Evolutionary conservation across 768 basidiomycete species (phyloP).

Genomic region (Collybiopsis luxurians): DNA sequence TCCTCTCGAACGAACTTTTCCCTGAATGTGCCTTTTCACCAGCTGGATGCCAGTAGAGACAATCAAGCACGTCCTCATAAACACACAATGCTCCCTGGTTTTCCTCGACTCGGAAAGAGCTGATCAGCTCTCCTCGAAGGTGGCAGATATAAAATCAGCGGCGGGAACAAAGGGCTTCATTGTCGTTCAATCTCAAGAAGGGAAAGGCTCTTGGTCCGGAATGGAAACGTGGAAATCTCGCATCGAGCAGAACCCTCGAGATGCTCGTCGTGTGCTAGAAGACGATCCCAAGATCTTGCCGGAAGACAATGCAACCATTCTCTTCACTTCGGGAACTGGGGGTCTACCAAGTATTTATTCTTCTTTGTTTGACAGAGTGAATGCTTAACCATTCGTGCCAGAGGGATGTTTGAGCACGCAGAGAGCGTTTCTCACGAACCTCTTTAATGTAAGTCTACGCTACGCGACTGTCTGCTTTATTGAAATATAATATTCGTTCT

Average conservation of each 20-base stretch:
- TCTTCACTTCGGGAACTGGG: constrained; percentile 59
- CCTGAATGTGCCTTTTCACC: constrained; percentile 11
- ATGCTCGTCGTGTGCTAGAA: constrained; percentile 10
- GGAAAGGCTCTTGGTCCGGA: constrained; percentile 35
- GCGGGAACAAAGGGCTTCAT: constrained; percentile 28
- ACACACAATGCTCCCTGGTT: constrained; percentile 52
- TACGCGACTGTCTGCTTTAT: no score
- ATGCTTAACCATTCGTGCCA: constrained; percentile 29
- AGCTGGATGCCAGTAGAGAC: constrained; percentile 54
- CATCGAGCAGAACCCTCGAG: constrained; percentile 28
- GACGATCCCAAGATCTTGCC: constrained; percentile 35
- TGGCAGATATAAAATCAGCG: constrained; percentile 24
- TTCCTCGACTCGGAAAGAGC: constrained; percentile 60
- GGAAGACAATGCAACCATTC: constrained; percentile 62
- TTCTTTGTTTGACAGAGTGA: constrained; percentile 20
- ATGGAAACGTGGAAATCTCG: constrained; percentile 40
- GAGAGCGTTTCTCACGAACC: constrained; percentile 58
- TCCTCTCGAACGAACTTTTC: not conserved
- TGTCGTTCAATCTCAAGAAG: constrained; percentile 33
- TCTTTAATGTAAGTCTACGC: constrained; percentile 48
- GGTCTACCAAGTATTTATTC: constrained; percentile 3
- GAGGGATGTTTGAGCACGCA: constrained; percentile 66
- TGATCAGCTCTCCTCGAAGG: constrained; percentile 36
- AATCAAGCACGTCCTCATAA: constrained; percentile 49
- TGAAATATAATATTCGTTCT: no score